Percentiles rank a stretch among this genome's conserved stretches.
These are phyloP conservation scores for Aphanocladium album DNA, from an alignment of 2,329 filamentous ascomycete species.

Conservation along the genomic window DNA sequence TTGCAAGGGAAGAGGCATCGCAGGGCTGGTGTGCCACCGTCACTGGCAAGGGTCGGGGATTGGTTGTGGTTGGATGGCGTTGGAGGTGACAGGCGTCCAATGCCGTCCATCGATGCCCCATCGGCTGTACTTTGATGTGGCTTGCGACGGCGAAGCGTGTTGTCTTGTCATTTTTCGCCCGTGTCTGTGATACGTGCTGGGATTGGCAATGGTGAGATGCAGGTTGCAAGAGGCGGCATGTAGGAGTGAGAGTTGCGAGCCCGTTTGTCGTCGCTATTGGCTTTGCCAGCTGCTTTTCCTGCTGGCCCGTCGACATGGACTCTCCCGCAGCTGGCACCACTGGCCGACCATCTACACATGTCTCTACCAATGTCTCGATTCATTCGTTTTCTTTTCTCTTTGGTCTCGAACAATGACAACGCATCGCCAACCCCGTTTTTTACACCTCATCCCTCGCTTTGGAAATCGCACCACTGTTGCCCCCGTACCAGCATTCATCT, in stretches of 20 bases:
- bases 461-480: background rate
- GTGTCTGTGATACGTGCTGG: background rate
- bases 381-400: background rate
- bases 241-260: background rate
- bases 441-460: background rate
- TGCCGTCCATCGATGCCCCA: background rate
- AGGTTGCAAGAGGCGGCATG: background rate
- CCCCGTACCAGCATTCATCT: background rate
- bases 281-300: background rate
- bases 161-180: background rate
- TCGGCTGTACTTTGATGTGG: background rate
- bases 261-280: background rate
- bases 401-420: background rate
- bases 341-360: no score
- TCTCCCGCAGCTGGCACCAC: background rate
- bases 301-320: background rate
- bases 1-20: background rate
- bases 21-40: background rate
- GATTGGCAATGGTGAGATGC: background rate
- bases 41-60: background rate
- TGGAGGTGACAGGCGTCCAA: background rate
- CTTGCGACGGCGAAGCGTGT: background rate
- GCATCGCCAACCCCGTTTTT: background rate
- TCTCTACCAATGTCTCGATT: background rate
- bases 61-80: background rate